Base-by-base conservation (phyloP, 495 filamentous ascomycete species). In the Talaromyces thailandensis region DNA sequence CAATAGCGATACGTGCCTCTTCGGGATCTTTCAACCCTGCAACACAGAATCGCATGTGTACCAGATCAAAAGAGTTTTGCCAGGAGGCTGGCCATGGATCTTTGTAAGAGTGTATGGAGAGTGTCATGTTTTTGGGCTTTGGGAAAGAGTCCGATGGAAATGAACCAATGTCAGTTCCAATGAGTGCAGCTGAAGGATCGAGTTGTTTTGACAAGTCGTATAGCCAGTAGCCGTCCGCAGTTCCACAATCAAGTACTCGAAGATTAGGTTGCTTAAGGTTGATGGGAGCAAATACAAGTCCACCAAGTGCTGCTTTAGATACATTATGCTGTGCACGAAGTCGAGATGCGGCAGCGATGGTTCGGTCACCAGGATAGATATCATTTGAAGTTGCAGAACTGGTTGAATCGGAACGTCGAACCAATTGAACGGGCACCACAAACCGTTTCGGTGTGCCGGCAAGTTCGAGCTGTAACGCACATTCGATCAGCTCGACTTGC, bases 241-340 rank as follows among this genome's bases (percentile, higher is more conserved):
- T 55, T 55, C 51, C 51, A 26, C 51, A 55, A 55, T 55, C 51
- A 14, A 55, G 51, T 28, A 55, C 51, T 55, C 23, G 51, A 23
- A 55, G 23, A 6, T 28, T 28, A 12, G 21, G 51, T 28, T 28
- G 51, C 16, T 55, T 55, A 24, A 55, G n/a, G 23, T 55, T n/a
- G 21, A 55, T 55, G 0, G 51, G 51, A 11, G 51, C 51, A n/a
- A 55, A 55, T 25, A 55, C 51, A 28, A 55, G 51, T 16, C 51
- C 51, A n/a, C 51, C 51, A 3, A 55, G 51, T 4, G 51, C 51
- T 25, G 24, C 9, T 26, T 55, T 55, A 14, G 51, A 55, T 11
- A 55, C 51, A 9, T 55, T 55, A 28, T 55, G 51, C 6, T 55
- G 51, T 23, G 51, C 51, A 11, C 51, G 51, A 28, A 55, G 51